Evolutionary conservation across 2,329 filamentous ascomycete genomes (phyloP).

Genomic region (Aspergillus sp.): DNA sequence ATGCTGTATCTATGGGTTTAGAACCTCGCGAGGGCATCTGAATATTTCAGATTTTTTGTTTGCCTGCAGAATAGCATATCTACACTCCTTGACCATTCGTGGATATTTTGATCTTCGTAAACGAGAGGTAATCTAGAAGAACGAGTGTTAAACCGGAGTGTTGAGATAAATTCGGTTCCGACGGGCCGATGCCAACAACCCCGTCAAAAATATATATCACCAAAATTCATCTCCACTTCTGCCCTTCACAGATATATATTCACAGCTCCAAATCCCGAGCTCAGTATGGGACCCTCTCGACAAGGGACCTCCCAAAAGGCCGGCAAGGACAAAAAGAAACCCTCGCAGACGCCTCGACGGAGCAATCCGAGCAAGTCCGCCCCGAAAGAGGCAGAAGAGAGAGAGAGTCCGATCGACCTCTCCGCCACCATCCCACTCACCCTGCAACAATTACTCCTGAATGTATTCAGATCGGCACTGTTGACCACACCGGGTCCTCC

Average conservation of each 20-base stretch:
- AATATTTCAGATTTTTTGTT: slow-evolving; percentile 1
- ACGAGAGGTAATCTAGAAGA: background rate
- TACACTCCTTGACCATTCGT: slow-evolving; percentile 12
- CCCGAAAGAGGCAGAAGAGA: background rate
- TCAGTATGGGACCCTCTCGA: slow-evolving; percentile 12
- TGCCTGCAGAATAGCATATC: slow-evolving; percentile 13
- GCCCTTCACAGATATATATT: background rate
- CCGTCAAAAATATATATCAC: background rate
- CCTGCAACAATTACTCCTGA: slow-evolving; percentile 68
- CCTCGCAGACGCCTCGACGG: slow-evolving; percentile 6
- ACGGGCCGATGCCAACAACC: background rate
- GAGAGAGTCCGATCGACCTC: slow-evolving; percentile 19
- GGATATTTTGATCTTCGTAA: background rate
- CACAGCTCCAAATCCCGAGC: background rate
- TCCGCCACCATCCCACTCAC: slow-evolving; percentile 46
- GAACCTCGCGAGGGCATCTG: background rate
- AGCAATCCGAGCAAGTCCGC: background rate
- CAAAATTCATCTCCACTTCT: background rate
- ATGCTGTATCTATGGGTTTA: background rate
- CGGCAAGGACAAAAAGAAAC: slow-evolving; percentile 13
- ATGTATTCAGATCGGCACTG: slow-evolving; percentile 71
- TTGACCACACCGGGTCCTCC: slow-evolving; percentile 30
- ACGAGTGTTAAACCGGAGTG: background rate
- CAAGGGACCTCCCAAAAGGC: slow-evolving; percentile 4
- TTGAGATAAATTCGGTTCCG: background rate